Base-by-base conservation (phyloP, 257 asterid species). In the Primulina tabacum region DNA sequence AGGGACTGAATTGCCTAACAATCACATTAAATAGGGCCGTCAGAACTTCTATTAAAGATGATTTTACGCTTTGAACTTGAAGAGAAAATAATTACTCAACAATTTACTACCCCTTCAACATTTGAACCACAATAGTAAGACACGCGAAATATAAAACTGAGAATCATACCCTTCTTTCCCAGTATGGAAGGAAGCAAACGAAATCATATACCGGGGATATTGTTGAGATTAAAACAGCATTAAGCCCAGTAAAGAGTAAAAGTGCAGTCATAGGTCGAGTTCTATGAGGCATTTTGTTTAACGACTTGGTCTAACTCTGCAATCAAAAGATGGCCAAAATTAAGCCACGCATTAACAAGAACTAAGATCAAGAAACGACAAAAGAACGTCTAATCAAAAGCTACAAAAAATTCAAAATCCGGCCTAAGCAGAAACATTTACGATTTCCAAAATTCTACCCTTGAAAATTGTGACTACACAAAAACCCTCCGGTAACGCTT, bases 201-300 rank as follows among this genome's bases (percentile, higher is more conserved):
- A 89, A 90, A 81, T 93, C 97, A 67, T 90, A 93, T 70, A 90
- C 95, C 8, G 96, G 95, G 16, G 77, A 70, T 56, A 89, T 82
- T 1, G 99, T 89, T 63, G 89, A 78, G 74, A 90, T 79, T 82
- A 93, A 80, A 62, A 85, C 87, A 57, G 78, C 92, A 60, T 93
- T 93, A 28, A 93, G 83, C 73, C 97, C 96, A 16, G 90, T 86
- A 72, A 93, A 93, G 72, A 87, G 72, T 85, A 93, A 63, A 65
- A 90, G 82, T 17, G 88, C 96, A 4, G 97, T 64, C 97, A 90
- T 80, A 18, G 99, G 99, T 21, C 96, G 85, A 32, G 94, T 83
- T 71, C 81, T 92, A 83, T 89, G 95, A 10, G 99, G 97, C 99
- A 93, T 93, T 76, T 78, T 72, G 71, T 65, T 64, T 74, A 29